Evolutionary conservation across 2,329 filamentous ascomycete genomes (phyloP).

Genomic region (Fusarium vanettenii): DNA sequence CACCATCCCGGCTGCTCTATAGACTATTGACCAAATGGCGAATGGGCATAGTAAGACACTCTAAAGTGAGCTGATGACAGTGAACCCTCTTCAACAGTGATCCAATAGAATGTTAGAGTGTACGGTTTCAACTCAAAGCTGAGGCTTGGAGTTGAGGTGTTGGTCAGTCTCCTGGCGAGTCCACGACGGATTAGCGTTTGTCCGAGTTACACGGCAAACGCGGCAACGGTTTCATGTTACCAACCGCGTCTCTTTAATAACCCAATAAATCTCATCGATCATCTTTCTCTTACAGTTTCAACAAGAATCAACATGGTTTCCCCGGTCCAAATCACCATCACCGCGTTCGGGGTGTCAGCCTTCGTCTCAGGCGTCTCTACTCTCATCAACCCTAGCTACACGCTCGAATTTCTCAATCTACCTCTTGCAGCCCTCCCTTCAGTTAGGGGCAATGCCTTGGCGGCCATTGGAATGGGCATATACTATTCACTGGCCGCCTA

Average conservation of each 20-base stretch:
- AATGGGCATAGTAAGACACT: too few relatives aligned
- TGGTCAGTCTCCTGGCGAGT: background rate
- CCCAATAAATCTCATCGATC: background rate
- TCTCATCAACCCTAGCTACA: constrained; percentile 22
- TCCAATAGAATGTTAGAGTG: background rate
- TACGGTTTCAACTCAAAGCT: background rate
- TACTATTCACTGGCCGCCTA: constrained; percentile 22
- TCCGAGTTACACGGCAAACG: background rate
- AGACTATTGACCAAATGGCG: background rate
- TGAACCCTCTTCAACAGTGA: background rate
- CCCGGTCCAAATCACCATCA: constrained; percentile 6
- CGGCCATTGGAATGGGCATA: constrained; percentile 17
- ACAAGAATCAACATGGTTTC: background rate
- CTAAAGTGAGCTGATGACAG: background rate
- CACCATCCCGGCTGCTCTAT: background rate
- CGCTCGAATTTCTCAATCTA: constrained; percentile 18
- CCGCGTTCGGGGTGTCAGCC: constrained; percentile 23
- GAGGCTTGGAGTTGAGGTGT: background rate
- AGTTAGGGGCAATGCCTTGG: constrained; percentile 27
- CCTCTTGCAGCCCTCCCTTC: constrained; percentile 22
- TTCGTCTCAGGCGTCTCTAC: constrained; percentile 25
- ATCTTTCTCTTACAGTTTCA: background rate
- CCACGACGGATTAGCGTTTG: background rate
- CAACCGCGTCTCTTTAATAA: background rate
- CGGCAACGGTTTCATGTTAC: background rate